Evolutionary conservation across 345 rosid genomes (phyloP), one percentile per base, ranked within the genome.

Genomic region (Linum usitatissimum): DNA sequence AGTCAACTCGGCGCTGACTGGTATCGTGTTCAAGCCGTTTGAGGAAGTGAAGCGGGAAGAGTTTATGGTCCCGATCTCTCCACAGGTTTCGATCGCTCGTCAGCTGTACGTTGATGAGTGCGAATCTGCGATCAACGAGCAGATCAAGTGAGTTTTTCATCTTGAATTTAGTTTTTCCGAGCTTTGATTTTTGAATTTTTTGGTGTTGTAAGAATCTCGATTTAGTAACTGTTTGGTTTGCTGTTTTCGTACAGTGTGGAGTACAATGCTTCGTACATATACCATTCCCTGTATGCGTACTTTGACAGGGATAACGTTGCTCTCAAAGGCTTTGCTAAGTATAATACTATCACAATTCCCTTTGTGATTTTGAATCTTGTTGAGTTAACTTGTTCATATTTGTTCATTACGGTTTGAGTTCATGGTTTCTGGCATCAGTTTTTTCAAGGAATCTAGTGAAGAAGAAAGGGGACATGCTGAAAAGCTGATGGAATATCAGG

Each of bases 381-480:
- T 28, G 14, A 18, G 18, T 60, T 3, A 1, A 34, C 21, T 57
- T 20, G 9, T 19, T 19, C 21, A 4, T 0, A 38, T 38, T 63
- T 40, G 39, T 5, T 66, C 57, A 17, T 57, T 57, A 2, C 51
- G 7, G 38, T 23, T 23, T 23, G 28, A 23, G 28, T 2, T 23
- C 1, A 23, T 23, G 28, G 28, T 45, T 9, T 10, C 15, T 64
- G 69, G 18, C 28, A 51, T 14, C 71, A 89, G 96, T 51, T 89
- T 89, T 71, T 89, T 89, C 77, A 86, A 84, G 81, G 94, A 89
- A 45, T 84, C 96, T 1, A 89, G 94, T 73, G 94, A 83, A 57
- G 94, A 89, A 65, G 94, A 89, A 78, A 89, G 96, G 70, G 83
- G 73, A 4, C 94, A 89, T 60, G 94, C 94, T 1, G 96, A 89